Evolutionary conservation across 2,329 filamentous ascomycete species (phyloP), one percentile per base, ranked within the genome.

Genomic region (Aspergillus floridensis): DNA sequence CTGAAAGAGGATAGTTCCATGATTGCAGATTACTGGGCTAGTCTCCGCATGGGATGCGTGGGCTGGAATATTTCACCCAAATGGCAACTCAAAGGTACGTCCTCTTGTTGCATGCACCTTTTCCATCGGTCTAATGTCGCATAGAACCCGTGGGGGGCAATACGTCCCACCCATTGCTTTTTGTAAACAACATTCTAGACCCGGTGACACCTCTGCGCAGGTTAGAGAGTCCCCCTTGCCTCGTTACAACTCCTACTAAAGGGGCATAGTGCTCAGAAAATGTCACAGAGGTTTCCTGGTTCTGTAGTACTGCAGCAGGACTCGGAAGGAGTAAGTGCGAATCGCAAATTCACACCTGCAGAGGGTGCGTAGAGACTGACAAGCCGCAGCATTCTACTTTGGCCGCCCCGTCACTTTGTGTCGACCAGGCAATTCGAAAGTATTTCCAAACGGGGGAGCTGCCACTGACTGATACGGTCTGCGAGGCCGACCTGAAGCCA

Each of bases 121-220:
- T 41, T 21, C 16, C 14, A 21, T 21, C 14, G n/a, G 29, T 56
- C 53, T 26, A 60, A 49, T 24, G 47, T 14, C 11, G 6, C 38
- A 12, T 32, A 73, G 69, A 65, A 6, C 69, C 70, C 21, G 66
- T 66, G 47, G 69, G 67, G 47, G 70, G 68, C 29, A 64, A 67
- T n/a, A 73, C 74, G 1, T 70, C 78, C 5, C 79, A 83, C 62
- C 85, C 85, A 0, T 74, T 88, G 32, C 76, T 88, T 6, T 83
- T 86, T 66, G 72, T 86, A 12, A 81, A 80, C 38, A 86, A 84
- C 65, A 82, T 80, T 0, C 76, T 82, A 14, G 85, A 88, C 58
- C 86, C 86, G 0, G 82, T 88, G 0, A 87, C 84, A 0, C 84
- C 85, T 3, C 70, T 87, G 51, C 59, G 63, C 21, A 75, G 66